Evolutionary conservation across 2,329 filamentous ascomycete species (phyloP), one percentile per base, ranked within the genome.

Genomic region (Keithomyces neogunnii): DNA sequence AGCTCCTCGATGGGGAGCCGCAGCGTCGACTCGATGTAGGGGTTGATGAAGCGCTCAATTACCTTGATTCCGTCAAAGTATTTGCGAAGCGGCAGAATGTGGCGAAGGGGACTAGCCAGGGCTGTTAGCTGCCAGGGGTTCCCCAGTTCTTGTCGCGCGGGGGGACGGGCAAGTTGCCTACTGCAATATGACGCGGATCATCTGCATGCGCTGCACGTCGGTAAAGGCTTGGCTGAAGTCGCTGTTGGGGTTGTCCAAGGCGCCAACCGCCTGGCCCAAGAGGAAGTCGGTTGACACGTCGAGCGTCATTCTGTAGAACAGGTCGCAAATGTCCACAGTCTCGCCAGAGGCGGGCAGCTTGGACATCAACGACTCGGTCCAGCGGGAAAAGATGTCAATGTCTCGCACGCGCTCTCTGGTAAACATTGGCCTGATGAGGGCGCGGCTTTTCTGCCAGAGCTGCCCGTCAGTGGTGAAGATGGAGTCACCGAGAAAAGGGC

Each of bases 281-380:
- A 96, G 70, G 64, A 95, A 96, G 59, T 95, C 87, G 0, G 90
- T 96, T 1, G 88, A 84, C 3, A 87, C 84, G 66, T 96, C 91
- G 26, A 96, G 76, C 0, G 89, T 91, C 62, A 85, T 85, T 26
- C 88, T 77, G 73, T 90, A 95, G 68, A 96, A 86, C 48, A 95
- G 72, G 54, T 89, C 81, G 59, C 82, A 80, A 5, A 92, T 80
- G 60, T 95, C 82, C 29, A 92, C 50, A 3, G 80, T 74, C 48
- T 71, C 72, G 66, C 87, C 67, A 26, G 75, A 72, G 67, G 48
- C 11, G 1, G 58, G 56, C 9, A 60, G 19, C 47, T 56, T 53
- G 10, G 47, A 48, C 8, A 60, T 44, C 29, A 60, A 44, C 3
- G 50, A 40, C 8, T 44, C 40, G 32, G 52, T 52, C 56, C 57